A percentile compares a stretch with the other conserved stretches of the same genome.
phyloP scores from a whole-genome alignment of 345 rosid species.

The Limnanthes douglasii region DNA sequence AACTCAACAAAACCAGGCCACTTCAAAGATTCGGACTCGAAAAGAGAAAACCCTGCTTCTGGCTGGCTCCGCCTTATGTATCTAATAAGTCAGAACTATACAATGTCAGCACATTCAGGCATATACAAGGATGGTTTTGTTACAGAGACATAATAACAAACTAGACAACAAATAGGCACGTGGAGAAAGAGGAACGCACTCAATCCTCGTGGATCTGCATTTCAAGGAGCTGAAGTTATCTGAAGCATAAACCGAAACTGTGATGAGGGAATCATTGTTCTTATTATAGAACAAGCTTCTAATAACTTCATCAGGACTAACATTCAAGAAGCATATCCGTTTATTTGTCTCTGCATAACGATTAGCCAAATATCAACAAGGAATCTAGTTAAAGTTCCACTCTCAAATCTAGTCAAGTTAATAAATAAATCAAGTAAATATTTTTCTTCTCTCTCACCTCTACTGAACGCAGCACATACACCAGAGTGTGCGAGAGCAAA shows the following conservation, averaged over 20 bases:
- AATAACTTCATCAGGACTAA: constrained; percentile 85
- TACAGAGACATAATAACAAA: not conserved
- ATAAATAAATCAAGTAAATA: not conserved
- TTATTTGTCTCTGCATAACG: constrained; percentile 78
- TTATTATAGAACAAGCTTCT: constrained; percentile 84
- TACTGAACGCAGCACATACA: constrained; percentile 87
- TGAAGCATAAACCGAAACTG: constrained; percentile 90
- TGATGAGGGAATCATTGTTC: constrained; percentile 94
- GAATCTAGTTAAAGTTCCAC: not conserved
- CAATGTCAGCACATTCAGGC: not conserved
- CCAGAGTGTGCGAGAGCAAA: constrained; percentile 98
- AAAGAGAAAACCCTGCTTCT: constrained; percentile 88
- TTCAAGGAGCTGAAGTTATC: constrained; percentile 92
- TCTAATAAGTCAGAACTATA: constrained; percentile 22
- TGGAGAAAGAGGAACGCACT: constrained; percentile 26
- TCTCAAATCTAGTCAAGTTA: not conserved
- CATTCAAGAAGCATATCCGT: constrained; percentile 80
- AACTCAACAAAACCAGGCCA: constrained; percentile 99
- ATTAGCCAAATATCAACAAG: not conserved
- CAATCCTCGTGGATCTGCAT: constrained; percentile 92
- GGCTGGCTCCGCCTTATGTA: constrained; percentile 86
- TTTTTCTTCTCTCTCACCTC: too few relatives aligned
- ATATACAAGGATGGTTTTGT: not conserved
- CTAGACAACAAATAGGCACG: not conserved
- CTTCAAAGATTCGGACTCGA: constrained; percentile 89